Conservation (phyloP, 805 yeast genomes). For the Candida sphagnicola region DNA sequence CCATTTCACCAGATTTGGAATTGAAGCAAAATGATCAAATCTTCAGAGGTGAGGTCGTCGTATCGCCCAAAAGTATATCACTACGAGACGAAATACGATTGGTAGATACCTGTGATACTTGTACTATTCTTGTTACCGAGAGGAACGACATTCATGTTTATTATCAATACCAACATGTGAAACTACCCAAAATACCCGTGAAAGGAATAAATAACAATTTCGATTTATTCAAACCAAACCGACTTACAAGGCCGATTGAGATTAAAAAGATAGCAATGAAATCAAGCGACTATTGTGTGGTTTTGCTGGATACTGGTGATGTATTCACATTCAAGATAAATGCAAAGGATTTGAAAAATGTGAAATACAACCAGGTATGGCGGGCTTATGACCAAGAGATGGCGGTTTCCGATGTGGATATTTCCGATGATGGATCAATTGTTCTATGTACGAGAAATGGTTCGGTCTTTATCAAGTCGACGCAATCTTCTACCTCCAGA, state of each 20-base stretch:
- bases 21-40: conserved; percentile 23
- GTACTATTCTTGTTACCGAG: conserved; percentile 61
- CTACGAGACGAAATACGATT: conserved; percentile 50
- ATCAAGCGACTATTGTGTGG: conserved; percentile 41
- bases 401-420: conserved; percentile 63
- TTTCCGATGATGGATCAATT: conserved; percentile 64
- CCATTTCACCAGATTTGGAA: conserved; percentile 16
- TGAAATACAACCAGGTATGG: conserved; percentile 57
- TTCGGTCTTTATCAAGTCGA: conserved; percentile 48
- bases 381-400: conserved; percentile 53
- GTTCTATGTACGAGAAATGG: conserved; percentile 69
- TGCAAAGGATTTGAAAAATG: conserved; percentile 25
- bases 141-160: conserved; percentile 62
- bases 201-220: conserved; percentile 40
- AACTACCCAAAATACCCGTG: conserved; percentile 38
- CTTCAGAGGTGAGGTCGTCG: conserved; percentile 35
- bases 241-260: conserved; percentile 37
- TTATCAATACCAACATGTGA: conserved; percentile 53
- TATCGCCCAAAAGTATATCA: conserved; percentile 34
- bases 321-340: conserved; percentile 35
- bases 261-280: conserved; percentile 29
- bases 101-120: conserved; percentile 62
- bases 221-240: conserved; percentile 51
- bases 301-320: conserved; percentile 60
- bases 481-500: conserved; percentile 12